Evolutionary conservation across 495 filamentous ascomycete species (phyloP), one percentile per base, ranked within the genome.

Genomic region (Penicillium lividum): DNA sequence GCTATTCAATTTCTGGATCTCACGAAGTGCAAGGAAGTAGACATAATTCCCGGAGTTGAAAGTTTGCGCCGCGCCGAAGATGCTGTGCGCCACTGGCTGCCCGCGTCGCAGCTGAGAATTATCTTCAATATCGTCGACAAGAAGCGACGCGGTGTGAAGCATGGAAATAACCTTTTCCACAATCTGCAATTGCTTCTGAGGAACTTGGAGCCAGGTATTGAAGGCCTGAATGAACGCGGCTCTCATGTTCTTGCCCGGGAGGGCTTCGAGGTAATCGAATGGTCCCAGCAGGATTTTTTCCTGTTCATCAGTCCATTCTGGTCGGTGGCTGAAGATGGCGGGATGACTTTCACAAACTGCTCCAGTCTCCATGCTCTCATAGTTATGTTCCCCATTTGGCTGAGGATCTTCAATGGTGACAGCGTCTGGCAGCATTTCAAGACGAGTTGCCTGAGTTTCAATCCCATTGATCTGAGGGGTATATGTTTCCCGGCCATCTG

Each of bases 41-140:
- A 93, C 82, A 67, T 95, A 96, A 75, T 95, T 96, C 45, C 90
- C 92, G 15, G 85, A 88, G 73, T 97, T 98, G 71, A 98, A 95
- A 27, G 92, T 94, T 72, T 96, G 91, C 2, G 93, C 86, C 0
- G 87, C 83, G 45, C 93, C 93, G 65, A 92, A 98, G 54, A 97
- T 93, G 64, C 73, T 81, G 73, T 98, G 91, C 2, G 93, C 89
- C 9, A 93, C 91, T 4, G 93, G 93, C 13, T 87, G 73, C 15
- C 93, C 93, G 34, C 93, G 84, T 13, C 93, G 85, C 3, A 97
- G 82, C 25, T 80, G 60, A 3, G 89, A 93, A 33, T 73, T 82
- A 73, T 98, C 90, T 71, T 93, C 84, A 10, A 92, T 88, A 66
- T 93, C 93, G 67, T 98, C 93, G 53, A 98, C 45, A 13, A 47